Evolutionary conservation across 2,329 filamentous ascomycete genomes (phyloP).

Genomic region (Fusarium mundagurra): DNA sequence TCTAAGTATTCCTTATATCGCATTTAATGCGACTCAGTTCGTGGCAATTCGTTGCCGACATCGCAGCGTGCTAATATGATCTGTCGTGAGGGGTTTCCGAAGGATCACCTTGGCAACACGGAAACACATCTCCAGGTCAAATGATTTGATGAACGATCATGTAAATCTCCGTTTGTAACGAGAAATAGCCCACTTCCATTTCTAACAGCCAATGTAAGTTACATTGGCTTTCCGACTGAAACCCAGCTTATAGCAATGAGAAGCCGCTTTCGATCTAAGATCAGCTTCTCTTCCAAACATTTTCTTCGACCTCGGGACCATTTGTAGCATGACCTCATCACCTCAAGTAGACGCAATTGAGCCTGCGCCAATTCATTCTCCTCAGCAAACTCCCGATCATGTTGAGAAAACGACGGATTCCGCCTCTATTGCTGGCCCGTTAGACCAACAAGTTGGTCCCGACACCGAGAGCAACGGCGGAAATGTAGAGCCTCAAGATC

Average conservation of each 20-base stretch:
- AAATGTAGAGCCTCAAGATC: not conserved
- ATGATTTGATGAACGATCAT: not conserved
- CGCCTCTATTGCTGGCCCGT: rapidly evolving
- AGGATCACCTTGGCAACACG: not conserved
- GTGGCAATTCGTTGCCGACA: rapidly evolving
- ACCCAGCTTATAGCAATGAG: not conserved
- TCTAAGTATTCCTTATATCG: rapidly evolving
- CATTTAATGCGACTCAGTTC: rapidly evolving
- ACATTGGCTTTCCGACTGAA: rapidly evolving
- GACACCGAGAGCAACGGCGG: not conserved
- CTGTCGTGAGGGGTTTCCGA: not conserved
- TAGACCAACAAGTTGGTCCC: rapidly evolving
- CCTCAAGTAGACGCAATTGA: not conserved
- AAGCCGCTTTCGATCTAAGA: not conserved
- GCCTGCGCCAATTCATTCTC: rapidly evolving
- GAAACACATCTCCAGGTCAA: not conserved
- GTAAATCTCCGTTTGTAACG: rapidly evolving
- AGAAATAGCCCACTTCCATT: no score
- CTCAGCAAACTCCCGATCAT: rapidly evolving
- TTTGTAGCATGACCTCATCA: rapidly evolving
- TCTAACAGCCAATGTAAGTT: rapidly evolving
- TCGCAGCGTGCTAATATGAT: not conserved
- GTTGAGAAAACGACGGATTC: rapidly evolving
- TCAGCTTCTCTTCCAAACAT: not conserved
- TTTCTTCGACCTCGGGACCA: rapidly evolving